Percentiles rank a stretch among this genome's conserved stretches.
Evolutionary conservation across 805 yeast species (phyloP).

Genomic region (Cyberlindnera mississippiensis): DNA sequence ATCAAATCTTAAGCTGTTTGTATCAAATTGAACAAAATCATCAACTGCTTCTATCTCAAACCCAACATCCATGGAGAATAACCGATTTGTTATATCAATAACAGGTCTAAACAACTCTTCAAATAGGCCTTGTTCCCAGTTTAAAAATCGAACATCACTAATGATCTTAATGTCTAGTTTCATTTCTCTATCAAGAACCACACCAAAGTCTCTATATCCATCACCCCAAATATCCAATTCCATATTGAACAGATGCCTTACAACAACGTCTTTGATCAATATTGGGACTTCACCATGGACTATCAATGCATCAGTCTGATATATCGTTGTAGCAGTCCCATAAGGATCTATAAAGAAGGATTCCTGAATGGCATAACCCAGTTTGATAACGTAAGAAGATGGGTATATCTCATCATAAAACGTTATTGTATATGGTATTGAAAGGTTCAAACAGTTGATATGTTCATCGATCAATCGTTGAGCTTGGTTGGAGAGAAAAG

Average conservation of each 20-base stretch:
- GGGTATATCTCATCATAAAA: conserved; percentile 3
- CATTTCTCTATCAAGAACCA: conserved; percentile 4
- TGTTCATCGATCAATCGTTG: conserved; percentile 9
- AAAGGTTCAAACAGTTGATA: background rate
- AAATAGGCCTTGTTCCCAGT: conserved; percentile 16
- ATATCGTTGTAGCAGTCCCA: conserved; percentile 6
- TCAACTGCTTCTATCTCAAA: conserved; percentile 1
- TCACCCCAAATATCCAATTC: conserved; percentile 5
- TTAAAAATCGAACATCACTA: conserved; percentile 4
- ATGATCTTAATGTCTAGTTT: background rate
- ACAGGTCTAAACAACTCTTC: conserved; percentile 9
- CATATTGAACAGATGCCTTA: conserved; percentile 3
- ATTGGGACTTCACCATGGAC: conserved; percentile 11
- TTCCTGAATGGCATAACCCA: conserved; percentile 10
- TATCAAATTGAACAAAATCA: background rate
- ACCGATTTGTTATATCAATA: conserved; percentile 6
- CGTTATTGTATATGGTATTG: conserved; percentile 1
- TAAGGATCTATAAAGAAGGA: conserved; percentile 16
- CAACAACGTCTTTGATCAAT: conserved; percentile 12
- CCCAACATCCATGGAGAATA: conserved; percentile 3
- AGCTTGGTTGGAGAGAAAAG: conserved; percentile 4
- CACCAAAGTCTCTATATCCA: background rate
- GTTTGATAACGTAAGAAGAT: conserved; percentile 2
- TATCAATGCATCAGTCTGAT: conserved; percentile 17
- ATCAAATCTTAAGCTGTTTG: background rate